phyloP scores from a whole-genome alignment of 768 basidiomycete genomes.

The Lactarius hengduanensis region DNA sequence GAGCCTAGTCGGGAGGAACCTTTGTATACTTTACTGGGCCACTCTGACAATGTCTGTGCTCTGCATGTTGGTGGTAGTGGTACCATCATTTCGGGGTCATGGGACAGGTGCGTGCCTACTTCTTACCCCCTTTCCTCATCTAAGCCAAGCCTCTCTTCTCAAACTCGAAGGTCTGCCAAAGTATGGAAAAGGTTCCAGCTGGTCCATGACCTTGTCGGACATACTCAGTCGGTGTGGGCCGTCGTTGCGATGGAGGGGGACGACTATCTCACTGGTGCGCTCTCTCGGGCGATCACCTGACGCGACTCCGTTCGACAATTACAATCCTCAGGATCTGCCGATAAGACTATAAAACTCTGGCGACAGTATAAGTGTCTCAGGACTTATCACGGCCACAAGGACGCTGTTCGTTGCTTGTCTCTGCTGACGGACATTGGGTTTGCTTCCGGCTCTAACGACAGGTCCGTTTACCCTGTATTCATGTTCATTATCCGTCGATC shows the following conservation, averaged over 20 bases:
- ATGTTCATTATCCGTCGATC: neutral
- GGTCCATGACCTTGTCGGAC: slow-evolving; percentile 74
- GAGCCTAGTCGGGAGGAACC: slow-evolving; percentile 65
- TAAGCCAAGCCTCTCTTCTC: slow-evolving; percentile 2
- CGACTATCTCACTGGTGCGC: slow-evolving; percentile 75
- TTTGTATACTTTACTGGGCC: slow-evolving; percentile 79
- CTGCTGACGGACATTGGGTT: slow-evolving; percentile 85
- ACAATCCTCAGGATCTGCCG: slow-evolving; percentile 71
- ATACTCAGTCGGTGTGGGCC: slow-evolving; percentile 93
- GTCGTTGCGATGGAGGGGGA: slow-evolving; percentile 78
- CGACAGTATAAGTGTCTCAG: slow-evolving; percentile 67
- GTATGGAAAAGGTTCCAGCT: slow-evolving; percentile 84
- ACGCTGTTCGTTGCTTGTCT: slow-evolving; percentile 86
- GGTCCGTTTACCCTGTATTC: slow-evolving; percentile 45
- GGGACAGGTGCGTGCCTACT: slow-evolving; percentile 76
- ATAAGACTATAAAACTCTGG: slow-evolving; percentile 93
- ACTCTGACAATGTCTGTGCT: slow-evolving; percentile 87
- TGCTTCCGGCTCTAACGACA: slow-evolving; percentile 94
- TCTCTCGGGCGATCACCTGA: neutral
- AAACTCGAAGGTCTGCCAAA: slow-evolving; percentile 79
- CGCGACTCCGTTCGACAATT: neutral
- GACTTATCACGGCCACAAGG: slow-evolving; percentile 83
- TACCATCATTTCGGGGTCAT: slow-evolving; percentile 88
- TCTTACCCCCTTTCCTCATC: slow-evolving; percentile 2
- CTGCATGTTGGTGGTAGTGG: slow-evolving; percentile 69